Conservation (phyloP, 176 grass and related monocot genomes). For the Poa annua region DNA sequence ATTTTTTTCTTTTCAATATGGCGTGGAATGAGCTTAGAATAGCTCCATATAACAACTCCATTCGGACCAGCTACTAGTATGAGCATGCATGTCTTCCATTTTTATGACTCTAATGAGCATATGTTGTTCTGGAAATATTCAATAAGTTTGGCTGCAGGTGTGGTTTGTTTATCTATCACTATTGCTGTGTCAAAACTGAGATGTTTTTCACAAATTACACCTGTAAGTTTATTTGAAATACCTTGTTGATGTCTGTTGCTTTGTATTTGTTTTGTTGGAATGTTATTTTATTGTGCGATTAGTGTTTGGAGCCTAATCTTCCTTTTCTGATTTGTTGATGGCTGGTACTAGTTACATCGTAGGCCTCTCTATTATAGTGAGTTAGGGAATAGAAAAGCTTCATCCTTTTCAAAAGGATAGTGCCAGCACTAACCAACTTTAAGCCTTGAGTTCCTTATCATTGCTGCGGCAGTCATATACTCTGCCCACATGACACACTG, state of each 20-base stretch:
- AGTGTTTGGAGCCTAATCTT: background rate
- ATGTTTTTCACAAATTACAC: background rate
- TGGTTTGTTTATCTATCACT: background rate
- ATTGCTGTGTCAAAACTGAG: background rate
- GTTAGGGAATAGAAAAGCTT: too few species aligned
- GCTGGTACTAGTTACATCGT: too few species aligned
- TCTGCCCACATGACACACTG: background rate
- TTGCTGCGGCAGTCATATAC: too few species aligned
- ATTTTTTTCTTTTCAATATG: background rate
- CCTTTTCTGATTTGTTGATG: too few species aligned
- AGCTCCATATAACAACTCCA: too few species aligned
- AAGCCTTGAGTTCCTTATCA: too few species aligned
- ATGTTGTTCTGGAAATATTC: background rate
- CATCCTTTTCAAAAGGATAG: too few species aligned
- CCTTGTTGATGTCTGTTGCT: background rate
- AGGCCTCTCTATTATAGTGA: too few species aligned
- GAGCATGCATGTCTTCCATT: background rate
- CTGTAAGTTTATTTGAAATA: background rate
- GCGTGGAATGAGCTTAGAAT: background rate
- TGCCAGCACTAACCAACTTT: too few species aligned
- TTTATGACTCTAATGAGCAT: background rate
- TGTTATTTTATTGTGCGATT: background rate
- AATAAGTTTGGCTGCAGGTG: background rate
- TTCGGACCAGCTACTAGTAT: background rate
- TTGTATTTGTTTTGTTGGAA: background rate